Evolutionary conservation across 2,329 filamentous ascomycete genomes (phyloP).

Genomic region (Boeremia lycopersici): DNA sequence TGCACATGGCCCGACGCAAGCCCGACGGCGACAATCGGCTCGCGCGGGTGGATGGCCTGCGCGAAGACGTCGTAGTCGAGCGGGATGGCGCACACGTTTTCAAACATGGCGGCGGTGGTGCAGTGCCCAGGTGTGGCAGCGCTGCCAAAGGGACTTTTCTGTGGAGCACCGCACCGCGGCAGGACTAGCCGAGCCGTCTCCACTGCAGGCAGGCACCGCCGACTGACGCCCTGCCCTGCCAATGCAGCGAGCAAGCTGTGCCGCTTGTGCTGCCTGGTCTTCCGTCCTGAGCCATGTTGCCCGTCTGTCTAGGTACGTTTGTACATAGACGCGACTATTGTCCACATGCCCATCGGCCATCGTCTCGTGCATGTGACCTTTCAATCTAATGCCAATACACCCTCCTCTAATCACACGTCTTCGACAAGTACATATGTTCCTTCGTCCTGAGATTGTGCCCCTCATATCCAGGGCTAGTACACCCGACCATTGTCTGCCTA

Average conservation of each 20-base stretch:
- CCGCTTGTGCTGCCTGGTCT: background rate
- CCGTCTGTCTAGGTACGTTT: too few species aligned
- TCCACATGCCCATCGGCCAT: too few species aligned
- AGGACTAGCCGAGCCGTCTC: background rate
- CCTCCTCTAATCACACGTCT: too few species aligned
- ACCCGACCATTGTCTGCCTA: background rate
- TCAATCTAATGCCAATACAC: too few species aligned
- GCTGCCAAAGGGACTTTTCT: background rate
- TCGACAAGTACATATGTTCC: too few species aligned
- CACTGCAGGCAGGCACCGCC: too few species aligned
- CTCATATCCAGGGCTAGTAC: too few species aligned
- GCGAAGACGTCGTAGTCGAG: slow-evolving; percentile 86
- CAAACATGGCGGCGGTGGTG: slow-evolving; percentile 67
- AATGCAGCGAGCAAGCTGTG: background rate
- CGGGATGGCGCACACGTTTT: slow-evolving; percentile 89
- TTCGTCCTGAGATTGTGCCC: background rate
- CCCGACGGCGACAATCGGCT: slow-evolving; percentile 85
- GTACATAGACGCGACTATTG: too few species aligned
- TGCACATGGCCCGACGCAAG: slow-evolving; percentile 85
- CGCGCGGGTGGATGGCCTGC: slow-evolving; percentile 82
- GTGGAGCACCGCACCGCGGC: too few species aligned
- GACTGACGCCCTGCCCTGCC: too few species aligned
- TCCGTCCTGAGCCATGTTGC: background rate
- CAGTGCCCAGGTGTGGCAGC: too few species aligned
- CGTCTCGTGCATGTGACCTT: too few species aligned